Conservation (phyloP, 2,329 filamentous ascomycete species). For the Leptodontidium sp. region DNA sequence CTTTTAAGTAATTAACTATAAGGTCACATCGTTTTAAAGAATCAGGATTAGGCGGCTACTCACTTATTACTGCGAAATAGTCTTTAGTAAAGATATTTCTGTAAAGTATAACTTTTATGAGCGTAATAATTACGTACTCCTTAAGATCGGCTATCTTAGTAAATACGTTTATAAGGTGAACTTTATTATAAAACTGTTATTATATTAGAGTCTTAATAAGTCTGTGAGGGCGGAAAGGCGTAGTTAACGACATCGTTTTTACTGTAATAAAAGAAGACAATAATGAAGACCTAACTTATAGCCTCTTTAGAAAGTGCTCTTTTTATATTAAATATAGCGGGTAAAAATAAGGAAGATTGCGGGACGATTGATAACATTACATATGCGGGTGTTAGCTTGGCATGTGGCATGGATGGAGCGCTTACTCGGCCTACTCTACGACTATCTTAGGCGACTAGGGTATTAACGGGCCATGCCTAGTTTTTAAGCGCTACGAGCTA, state of each 20-base stretch:
- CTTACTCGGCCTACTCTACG: not conserved
- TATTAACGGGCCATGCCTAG: not conserved
- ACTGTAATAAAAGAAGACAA: not conserved
- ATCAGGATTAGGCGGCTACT: conserved; percentile 1
- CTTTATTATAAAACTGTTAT: not conserved
- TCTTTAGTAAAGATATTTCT: not conserved
- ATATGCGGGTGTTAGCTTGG: not conserved
- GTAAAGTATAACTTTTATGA: not conserved
- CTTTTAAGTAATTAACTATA: conserved; percentile 1
- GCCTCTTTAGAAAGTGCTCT: not conserved
- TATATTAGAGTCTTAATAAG: not conserved
- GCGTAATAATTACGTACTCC: not conserved
- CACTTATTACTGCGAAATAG: not conserved
- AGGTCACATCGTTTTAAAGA: not conserved
- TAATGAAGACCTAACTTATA: not conserved
- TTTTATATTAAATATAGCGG: not conserved
- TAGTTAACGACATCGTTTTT: not conserved
- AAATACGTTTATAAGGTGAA: not conserved
- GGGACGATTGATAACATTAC: not conserved
- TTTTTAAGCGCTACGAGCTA: not conserved
- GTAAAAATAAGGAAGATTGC: not conserved
- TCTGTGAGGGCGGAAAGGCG: not conserved
- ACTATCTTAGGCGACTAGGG: not conserved
- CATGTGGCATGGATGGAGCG: not conserved
- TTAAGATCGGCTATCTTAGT: not conserved